Conservation (phyloP, 75 land plant species). For the Azolla pinnata region DNA sequence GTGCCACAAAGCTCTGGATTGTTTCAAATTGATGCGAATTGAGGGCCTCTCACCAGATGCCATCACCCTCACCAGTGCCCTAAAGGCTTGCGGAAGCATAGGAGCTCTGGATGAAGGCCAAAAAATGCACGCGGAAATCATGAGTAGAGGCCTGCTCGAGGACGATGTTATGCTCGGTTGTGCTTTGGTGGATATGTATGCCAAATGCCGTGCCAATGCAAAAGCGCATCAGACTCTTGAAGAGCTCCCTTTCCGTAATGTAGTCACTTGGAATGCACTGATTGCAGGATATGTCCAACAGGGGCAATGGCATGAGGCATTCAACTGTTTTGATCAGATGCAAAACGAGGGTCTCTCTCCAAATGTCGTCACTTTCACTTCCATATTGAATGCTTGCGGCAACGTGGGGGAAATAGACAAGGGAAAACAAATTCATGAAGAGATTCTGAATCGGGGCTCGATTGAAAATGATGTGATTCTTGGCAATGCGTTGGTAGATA, state of each 20-base stretch:
- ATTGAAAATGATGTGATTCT: conserved; percentile 5
- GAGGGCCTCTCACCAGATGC: too few relatives aligned
- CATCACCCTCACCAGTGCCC: background rate
- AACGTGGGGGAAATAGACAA: conserved; percentile 1
- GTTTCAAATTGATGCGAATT: background rate
- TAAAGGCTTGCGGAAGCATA: background rate
- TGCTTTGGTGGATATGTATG: too few relatives aligned
- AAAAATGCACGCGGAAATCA: background rate
- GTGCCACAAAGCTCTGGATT: background rate
- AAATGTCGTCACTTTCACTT: conserved; percentile 6
- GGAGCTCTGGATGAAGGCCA: too few relatives aligned
- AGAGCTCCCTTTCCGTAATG: conserved; percentile 3
- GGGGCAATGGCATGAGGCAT: conserved; percentile 7
- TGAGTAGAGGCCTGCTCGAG: background rate
- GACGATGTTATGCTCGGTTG: background rate
- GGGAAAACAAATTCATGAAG: background rate
- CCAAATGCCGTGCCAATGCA: conserved; percentile 5
- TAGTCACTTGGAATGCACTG: too few relatives aligned
- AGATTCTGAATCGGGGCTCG: conserved; percentile 1
- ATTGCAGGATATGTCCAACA: conserved; percentile 10
- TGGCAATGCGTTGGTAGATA: conserved; percentile 8
- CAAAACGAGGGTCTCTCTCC: conserved; percentile 7
- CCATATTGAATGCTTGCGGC: conserved; percentile 9
- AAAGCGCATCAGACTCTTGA: conserved; percentile 4
- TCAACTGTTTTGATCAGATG: conserved; percentile 3